Evolutionary conservation across 495 filamentous ascomycete species (phyloP), one percentile per base, ranked within the genome.

Genomic region (Antarctomyces pellizariae): DNA sequence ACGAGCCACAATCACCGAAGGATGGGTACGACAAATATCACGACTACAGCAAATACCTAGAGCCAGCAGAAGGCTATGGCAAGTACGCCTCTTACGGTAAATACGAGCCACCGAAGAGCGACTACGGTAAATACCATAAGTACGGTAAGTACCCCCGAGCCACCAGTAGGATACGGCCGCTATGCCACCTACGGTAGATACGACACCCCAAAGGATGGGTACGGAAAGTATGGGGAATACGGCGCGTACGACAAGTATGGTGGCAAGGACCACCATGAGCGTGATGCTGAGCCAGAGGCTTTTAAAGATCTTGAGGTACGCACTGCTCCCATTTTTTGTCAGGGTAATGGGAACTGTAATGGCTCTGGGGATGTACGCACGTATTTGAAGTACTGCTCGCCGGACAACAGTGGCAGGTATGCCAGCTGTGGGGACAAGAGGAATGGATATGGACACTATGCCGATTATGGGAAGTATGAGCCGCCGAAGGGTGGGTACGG

Each of bases 1-100:
- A 32, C 15, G 23, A 13, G 20, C 12, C 11, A 22, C 15, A 27
- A 18, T 14, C 11, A 20, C n/a, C n/a, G n/a, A n/a, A n/a, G n/a
- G n/a, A n/a, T n/a, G 24, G 22, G 13, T 27, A 32, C 9, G 30
- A 25, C 3, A 32, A 10, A 14, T 32, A 32, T 22, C 25, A 26
- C 24, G 23, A 7, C 4, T 33, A 33, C 10, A 16, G 13, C 6
- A 9, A 28, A 15, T 33, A 33, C 25, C 31, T 26, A 17, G 11
- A 17, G 0, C 31, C 31, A 23, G 13, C 2, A 2, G 2, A 9
- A 23, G 13, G 1, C 19, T 21, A 21, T 21, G 24, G 24, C n/a
- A 3, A 26, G 13, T 26, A 26, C 8, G 13, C 11, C 24, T 11
- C 10, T 8, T 26, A 26, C 13, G 24, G 24, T 3, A 26, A 26